phyloP scores from a whole-genome alignment of 192 early-diverging fungal species.

The Chytriomyces sp. region DNA sequence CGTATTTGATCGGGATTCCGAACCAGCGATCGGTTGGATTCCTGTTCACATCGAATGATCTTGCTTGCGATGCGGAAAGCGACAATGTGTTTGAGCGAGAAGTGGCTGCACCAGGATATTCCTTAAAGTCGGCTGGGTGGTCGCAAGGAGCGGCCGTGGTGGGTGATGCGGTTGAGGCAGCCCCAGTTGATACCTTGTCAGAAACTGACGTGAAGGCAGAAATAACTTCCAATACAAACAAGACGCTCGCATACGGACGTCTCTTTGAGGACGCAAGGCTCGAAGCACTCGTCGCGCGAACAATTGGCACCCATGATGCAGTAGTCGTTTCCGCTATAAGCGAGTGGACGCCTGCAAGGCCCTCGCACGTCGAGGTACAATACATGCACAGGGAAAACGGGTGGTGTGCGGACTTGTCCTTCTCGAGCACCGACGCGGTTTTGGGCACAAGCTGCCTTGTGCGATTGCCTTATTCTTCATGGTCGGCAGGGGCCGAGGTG shows the following conservation, averaged over 20 bases:
- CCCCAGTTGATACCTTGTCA: neutral
- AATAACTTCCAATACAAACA: constrained; percentile 58
- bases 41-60: constrained; percentile 73
- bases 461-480: constrained; percentile 59
- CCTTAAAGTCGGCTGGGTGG: too few species aligned
- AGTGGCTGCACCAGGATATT: neutral
- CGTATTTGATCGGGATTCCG: constrained; percentile 69
- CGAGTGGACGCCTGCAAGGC: constrained; percentile 51
- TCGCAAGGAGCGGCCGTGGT: neutral
- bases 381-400: constrained; percentile 43
- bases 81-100: constrained; percentile 13
- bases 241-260: constrained; percentile 73
- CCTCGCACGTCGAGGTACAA: constrained; percentile 68
- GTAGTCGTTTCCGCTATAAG: constrained; percentile 67
- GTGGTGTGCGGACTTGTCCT: constrained; percentile 26
- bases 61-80: constrained; percentile 27
- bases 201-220: neutral
- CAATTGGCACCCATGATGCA: constrained; percentile 56
- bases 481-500: constrained; percentile 52
- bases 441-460: constrained; percentile 82
- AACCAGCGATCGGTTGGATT: constrained; percentile 72
- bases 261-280: constrained; percentile 70
- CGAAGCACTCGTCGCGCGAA: constrained; percentile 64
- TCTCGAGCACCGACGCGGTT: constrained; percentile 72
- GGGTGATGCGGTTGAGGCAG: neutral